Evolutionary conservation across 2,329 filamentous ascomycete genomes (phyloP).

Genomic region (Cladosporium sp.): DNA sequence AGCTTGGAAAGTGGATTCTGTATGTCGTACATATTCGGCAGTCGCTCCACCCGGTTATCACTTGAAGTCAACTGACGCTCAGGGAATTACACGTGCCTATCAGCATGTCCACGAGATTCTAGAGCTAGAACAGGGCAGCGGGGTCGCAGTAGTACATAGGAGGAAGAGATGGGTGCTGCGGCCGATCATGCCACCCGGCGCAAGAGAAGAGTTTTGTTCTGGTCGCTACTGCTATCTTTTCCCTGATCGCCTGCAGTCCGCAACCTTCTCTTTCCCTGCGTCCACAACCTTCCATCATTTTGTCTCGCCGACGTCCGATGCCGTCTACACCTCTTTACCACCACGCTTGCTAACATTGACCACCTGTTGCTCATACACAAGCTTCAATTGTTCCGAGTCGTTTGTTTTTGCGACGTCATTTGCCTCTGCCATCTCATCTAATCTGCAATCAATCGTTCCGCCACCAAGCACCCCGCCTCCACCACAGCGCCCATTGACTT

Average conservation of each 20-base stretch:
- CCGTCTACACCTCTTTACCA: not conserved
- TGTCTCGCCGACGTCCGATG: not conserved
- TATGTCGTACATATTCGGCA: conserved; percentile 18
- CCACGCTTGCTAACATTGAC: not conserved
- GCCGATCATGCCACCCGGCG: conserved; percentile 4
- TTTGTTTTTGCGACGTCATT: conserved; percentile 9
- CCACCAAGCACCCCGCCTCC: conserved; percentile 7
- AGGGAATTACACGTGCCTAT: conserved; percentile 5
- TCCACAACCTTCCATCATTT: not conserved
- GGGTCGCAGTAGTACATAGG: not conserved
- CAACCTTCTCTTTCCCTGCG: conserved; percentile 14
- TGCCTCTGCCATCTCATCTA: not conserved
- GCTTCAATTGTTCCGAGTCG: not conserved
- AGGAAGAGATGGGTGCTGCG: not conserved
- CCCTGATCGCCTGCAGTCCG: conserved; percentile 15
- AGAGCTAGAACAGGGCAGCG: not conserved
- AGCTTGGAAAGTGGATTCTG: conserved; percentile 14
- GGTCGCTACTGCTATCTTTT: conserved; percentile 9
- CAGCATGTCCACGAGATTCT: not conserved
- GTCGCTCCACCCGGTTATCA: conserved; percentile 2
- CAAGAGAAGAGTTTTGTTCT: not conserved
- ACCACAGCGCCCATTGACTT: conserved; percentile 1
- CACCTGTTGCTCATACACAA: not conserved
- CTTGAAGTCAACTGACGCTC: not conserved
- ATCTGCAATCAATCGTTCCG: not conserved